Conservation (phyloP, 768 basidiomycete species). For the Pisolithus microcarpus region DNA sequence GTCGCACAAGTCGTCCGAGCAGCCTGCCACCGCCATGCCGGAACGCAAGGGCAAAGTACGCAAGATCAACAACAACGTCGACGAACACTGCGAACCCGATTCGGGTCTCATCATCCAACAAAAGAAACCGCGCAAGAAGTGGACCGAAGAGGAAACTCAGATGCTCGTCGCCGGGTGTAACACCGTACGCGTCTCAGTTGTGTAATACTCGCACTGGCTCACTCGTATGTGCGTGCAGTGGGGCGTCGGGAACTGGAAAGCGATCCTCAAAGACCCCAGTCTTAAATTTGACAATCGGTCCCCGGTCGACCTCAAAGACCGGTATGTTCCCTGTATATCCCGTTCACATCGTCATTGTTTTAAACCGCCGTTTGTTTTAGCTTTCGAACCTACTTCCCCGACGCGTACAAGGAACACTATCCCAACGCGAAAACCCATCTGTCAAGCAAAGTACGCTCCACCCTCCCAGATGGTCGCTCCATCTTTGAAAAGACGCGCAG, state of each 20-base stretch:
- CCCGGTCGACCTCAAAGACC: conserved; percentile 89
- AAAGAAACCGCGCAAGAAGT: conserved; percentile 81
- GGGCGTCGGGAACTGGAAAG: conserved; percentile 91
- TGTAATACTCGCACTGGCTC: background rate
- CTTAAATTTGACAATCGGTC: conserved; percentile 77
- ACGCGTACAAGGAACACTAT: conserved; percentile 86
- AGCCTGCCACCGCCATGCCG: conserved; percentile 23
- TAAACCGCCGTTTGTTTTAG: conserved; percentile 29
- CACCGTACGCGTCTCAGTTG: conserved; percentile 43
- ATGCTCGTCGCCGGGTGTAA: conserved; percentile 87
- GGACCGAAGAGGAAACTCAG: conserved; percentile 78
- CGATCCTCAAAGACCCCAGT: conserved; percentile 74
- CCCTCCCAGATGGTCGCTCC: conserved; percentile 75
- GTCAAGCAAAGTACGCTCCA: conserved; percentile 74
- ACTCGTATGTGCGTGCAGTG: conserved; percentile 40
- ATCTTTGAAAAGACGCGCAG: conserved; percentile 81
- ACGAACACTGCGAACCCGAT: conserved; percentile 19
- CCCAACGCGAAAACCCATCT: conserved; percentile 87
- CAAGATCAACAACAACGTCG: conserved; percentile 37
- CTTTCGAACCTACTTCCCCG: conserved; percentile 87
- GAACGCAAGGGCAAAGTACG: conserved; percentile 63
- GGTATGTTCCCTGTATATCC: conserved; percentile 35
- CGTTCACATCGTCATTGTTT: background rate
- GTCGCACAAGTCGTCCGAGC: conserved; percentile 28
- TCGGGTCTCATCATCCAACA: conserved; percentile 33